Evolutionary conservation across 768 basidiomycete genomes (phyloP), one percentile per base, ranked within the genome.

Genomic region (Hericium rajendrae): DNA sequence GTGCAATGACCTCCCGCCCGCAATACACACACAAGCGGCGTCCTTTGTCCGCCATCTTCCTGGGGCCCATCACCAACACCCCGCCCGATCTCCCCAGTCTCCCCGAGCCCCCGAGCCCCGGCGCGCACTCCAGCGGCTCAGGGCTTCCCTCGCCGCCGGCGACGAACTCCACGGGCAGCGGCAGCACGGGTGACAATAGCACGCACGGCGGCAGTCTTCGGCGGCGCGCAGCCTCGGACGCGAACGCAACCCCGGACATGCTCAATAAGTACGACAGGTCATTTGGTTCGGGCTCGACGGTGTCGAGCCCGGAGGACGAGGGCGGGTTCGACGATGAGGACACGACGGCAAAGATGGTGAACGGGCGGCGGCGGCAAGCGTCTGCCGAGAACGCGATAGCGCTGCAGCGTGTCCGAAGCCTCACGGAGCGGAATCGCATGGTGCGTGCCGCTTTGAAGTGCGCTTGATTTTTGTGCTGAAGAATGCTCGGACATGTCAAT

Each of bases 61-160:
- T 83, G 48, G 79, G 80, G 60, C 62, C 71, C 58, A 48, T 41
- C 16, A n/a, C 49, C 56, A 70, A 74, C 64, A 67, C 73, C 53
- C 72, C 73, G 41, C 62, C 64, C 49, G 62, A 53, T 43, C 69
- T 87, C 18, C 86, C 87, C 3, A 67, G 73, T 50, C 73, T 87
- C 18, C 86, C 87, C 3, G 84, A 85, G 64, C 77, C 88, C 48
- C 82, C 84, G n/a, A 85, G 82, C 60, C 84, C 85, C 11, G 74
- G 72, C 22, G 71, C 76, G 38, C 73, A 76, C 57, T 76, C 82
- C 4, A 68, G 65, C 60, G 73, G 76, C 57, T 88, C 86, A 5
- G 88, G 89, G 6, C 68, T 91, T 5, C 89, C 90, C 1, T 90
- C 88, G 22, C 90, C 90, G 0, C 90, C 90, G 46, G 88, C 87